Base-by-base conservation (phyloP, 176 grass and related monocot genomes). In the Bonia amplexicaulis region DNA sequence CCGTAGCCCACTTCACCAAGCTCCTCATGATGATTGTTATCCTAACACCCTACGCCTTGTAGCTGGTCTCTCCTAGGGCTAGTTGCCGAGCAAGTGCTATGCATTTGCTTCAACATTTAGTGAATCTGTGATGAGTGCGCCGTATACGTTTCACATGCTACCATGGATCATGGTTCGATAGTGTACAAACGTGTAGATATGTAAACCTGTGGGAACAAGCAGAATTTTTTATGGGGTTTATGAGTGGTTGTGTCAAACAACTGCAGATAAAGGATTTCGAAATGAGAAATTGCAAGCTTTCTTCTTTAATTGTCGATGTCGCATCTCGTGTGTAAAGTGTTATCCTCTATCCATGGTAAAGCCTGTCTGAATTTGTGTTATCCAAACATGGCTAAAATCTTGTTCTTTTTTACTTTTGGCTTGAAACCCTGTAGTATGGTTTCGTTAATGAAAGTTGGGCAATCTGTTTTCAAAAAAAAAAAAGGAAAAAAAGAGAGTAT, bases 1-100 rank as follows among this genome's bases (percentile, higher is more conserved):
- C 90, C 46, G 47, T 96, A 14, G 90, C 90, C 17, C 97, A 96
- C 82, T 92, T 99, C 86, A 91, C 90, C 60, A 99, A 96, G 90
- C 26, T 99, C 42, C 91, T 96, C 81, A 94, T 96, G 97, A 99
- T 94, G 97, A 90, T 97, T 80, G 19, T 37, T 80, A 65, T 23
- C 48, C 41, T 44, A 44, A 9, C 33, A 17, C 16, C 53, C 69
- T 31, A 35, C 12, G 11, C 15, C 6, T 40, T 64, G 44, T 44
- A 10, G 53, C 20, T 49, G n/a, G n/a, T 51, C 77, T 79, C 44
- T 7, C 22, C 85, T 84, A 87, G 74, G 80, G 85, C 74, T 80
- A 39, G 49, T 54, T 81, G 20, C 63, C 40, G 70, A 63, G 52
- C 70, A 52, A 20, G 2, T 22, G 41, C 11, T 12, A 9, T 41